Evolutionary conservation across 192 early-diverging fungal species (phyloP), one percentile per base, ranked within the genome.

Genomic region (Diversispora eburnea): DNA sequence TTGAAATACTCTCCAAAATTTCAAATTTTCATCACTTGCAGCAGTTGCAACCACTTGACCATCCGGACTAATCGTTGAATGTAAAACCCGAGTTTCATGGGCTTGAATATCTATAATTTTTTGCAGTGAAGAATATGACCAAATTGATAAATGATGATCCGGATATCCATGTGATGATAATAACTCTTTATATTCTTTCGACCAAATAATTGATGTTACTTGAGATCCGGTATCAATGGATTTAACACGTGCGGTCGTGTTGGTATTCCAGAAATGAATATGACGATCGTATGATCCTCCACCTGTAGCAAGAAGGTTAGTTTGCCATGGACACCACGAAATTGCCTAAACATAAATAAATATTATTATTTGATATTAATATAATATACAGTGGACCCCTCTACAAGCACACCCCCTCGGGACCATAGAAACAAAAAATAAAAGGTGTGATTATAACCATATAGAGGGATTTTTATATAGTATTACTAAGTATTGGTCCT

Each of bases 1-100:
- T 60, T 93, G 89, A 81, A 95, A 98, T 45, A 97, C 78, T 67
- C 87, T 91, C 97, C 97, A 99, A 80, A 99, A 97, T 75, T 96
- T 92, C 61, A 99, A 79, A 45, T 93, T 96, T 70, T 96, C 93
- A 79, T 99, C 97, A 60, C 92, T 91, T 17, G 96, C 91, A 1
- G 93, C 91, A 4, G 94, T 98, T 6, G 96, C 95, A 13, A 99
- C 85, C 4, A 89, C 88, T 75, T 97, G 91, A 5, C 94, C 94
- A 77, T 97, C 95, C 6, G 96, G 96, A 45, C 92, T 94, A 60
- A 94, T 79, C 4, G 97, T 89, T 17, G 95, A 87, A 73, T 98
- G 96, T 12, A 99, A 79, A 3, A 99, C 91, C 15, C 97, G 89
- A 5, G 85, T 87, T 8, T 92, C 90, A 74, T 98, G 96, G 0